A percentile compares a stretch with the other conserved stretches of the same genome.
These are phyloP conservation scores for Pelagophyceae sp. DNA, from an alignment of 352 stramenopile genomes.

Conservation along the genomic window DNA sequence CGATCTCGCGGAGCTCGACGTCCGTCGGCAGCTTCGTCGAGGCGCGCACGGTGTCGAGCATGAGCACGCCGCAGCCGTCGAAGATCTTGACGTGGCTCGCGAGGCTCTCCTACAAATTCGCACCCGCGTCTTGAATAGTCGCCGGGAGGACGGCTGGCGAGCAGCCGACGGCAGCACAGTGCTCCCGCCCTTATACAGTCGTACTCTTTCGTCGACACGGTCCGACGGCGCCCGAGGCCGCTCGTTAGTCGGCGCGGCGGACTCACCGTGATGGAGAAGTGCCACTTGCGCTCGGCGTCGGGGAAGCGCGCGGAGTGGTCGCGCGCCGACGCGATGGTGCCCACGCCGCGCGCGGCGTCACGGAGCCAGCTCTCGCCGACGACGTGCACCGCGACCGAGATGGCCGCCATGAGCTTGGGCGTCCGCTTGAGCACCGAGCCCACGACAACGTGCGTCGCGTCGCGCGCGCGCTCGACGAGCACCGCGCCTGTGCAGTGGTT, in stretches of 20 bases:
- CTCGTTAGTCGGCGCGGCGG: not conserved
- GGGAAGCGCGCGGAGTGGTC: not conserved
- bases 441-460: slow-evolving; percentile 12
- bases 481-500: too few relatives aligned
- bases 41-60: not conserved
- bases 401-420: not conserved
- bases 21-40: not conserved
- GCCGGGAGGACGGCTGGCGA: too few relatives aligned
- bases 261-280: not conserved
- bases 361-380: not conserved
- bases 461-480: not conserved
- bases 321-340: not conserved
- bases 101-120: too few relatives aligned
- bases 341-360: not conserved
- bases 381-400: not conserved
- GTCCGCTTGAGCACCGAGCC: not conserved
- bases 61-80: not conserved
- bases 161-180: too few relatives aligned
- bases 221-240: too few relatives aligned
- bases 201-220: too few relatives aligned
- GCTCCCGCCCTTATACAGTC: too few relatives aligned
- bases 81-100: not conserved
- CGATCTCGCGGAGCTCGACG: not conserved
- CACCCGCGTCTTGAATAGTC: too few relatives aligned
- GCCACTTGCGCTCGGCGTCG: not conserved